phyloP scores from a whole-genome alignment of 1,284 basidiomycete genomes.

The Sanguinoderma infundibulare region DNA sequence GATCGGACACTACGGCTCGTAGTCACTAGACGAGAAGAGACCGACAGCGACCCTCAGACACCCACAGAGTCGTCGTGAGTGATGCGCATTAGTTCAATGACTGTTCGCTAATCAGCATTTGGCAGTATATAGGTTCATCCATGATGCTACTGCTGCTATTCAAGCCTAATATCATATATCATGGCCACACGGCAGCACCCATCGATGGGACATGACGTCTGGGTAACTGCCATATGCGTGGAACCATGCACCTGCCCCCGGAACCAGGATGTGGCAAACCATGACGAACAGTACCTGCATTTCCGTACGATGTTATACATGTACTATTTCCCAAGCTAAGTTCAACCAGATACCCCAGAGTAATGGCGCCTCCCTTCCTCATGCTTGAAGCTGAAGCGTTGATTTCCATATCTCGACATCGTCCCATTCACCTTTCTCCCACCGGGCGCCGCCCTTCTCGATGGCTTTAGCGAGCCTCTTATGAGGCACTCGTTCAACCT shows the following conservation, averaged over 20 bases:
- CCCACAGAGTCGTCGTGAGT: slow-evolving; percentile 7
- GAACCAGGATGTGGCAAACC: not conserved
- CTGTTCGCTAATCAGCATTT: slow-evolving; percentile 2
- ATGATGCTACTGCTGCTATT: not conserved
- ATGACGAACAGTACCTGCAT: slow-evolving; percentile 1
- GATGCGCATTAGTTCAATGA: not conserved
- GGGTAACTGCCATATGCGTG: not conserved
- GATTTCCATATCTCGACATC: slow-evolving; percentile 78
- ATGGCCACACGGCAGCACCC: not conserved
- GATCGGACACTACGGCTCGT: slow-evolving; percentile 67
- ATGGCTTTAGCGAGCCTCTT: slow-evolving; percentile 68
- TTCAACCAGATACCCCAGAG: not conserved
- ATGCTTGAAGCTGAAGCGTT: slow-evolving; percentile 12
- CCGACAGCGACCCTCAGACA: slow-evolving; percentile 23
- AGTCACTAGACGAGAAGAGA: slow-evolving; percentile 60
- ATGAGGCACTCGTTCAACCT: slow-evolving; percentile 60
- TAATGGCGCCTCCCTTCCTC: not conserved
- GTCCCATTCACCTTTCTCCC: slow-evolving; percentile 76
- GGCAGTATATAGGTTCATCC: slow-evolving; percentile 3
- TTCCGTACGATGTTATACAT: not conserved
- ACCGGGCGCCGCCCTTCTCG: slow-evolving; percentile 57
- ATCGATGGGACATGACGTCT: too few relatives aligned
- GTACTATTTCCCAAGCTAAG: not conserved
- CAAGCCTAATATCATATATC: not conserved
- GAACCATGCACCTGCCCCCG: not conserved